Conservation (phyloP, 352 stramenopile genomes). For the Pythium sukuiense region DNA sequence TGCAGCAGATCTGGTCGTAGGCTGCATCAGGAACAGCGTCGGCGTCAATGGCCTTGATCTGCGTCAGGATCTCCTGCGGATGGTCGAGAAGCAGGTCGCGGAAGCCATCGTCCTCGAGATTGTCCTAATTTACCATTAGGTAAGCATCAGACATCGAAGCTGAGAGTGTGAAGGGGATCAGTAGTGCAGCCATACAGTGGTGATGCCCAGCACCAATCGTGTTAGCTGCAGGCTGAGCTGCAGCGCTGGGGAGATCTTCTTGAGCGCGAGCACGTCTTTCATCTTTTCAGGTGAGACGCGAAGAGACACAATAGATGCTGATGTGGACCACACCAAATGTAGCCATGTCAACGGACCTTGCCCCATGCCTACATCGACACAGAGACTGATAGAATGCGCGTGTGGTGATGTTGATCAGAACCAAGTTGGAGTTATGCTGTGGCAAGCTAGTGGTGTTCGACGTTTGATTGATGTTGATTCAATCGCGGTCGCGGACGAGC, state of each 20-base stretch:
- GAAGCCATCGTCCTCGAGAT: slow-evolving; percentile 42
- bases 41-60: slow-evolving; percentile 26
- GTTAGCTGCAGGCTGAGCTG: slow-evolving; percentile 49
- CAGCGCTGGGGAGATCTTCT: slow-evolving; percentile 52
- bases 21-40: slow-evolving; percentile 35
- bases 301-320: background rate
- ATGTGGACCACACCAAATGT: slow-evolving; percentile 23
- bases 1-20: slow-evolving; percentile 45
- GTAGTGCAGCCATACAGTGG: background rate
- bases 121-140: no score
- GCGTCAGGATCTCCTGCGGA: slow-evolving; percentile 38
- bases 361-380: no score
- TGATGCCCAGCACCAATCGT: slow-evolving; percentile 9
- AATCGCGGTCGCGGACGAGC: slow-evolving; percentile 71
- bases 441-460: background rate
- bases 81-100: slow-evolving; percentile 43
- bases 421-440: background rate
- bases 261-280: slow-evolving; percentile 54
- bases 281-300: slow-evolving; percentile 22
- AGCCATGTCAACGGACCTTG: slow-evolving; percentile 1
- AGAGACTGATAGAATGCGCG: no score
- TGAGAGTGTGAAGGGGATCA: background rate
- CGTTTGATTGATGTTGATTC: slow-evolving; percentile 13
- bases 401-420: no score
- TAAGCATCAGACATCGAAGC: slow-evolving; percentile 2